phyloP scores from a whole-genome alignment of 2,329 filamentous ascomycete species.

The Penicillium sp. region DNA sequence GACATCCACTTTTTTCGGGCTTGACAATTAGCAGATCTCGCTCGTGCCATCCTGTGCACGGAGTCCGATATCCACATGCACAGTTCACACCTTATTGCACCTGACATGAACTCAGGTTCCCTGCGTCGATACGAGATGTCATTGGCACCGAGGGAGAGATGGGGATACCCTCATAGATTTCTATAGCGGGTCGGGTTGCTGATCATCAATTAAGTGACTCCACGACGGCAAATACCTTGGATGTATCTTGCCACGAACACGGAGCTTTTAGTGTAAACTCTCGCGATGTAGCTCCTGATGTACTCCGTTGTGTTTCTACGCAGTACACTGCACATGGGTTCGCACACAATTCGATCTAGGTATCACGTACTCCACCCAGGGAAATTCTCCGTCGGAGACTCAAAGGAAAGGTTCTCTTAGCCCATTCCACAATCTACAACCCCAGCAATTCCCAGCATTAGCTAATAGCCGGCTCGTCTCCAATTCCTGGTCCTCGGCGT shows the following conservation, averaged over 20 bases:
- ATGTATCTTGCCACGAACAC: slow-evolving; percentile 4
- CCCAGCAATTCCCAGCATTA: too few relatives aligned
- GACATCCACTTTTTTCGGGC: too few relatives aligned
- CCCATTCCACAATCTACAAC: slow-evolving; percentile 9
- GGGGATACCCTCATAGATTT: background rate
- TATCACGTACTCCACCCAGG: background rate
- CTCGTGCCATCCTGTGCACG: slow-evolving; percentile 7
- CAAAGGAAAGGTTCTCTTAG: slow-evolving; percentile 2
- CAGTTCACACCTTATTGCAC: slow-evolving; percentile 15
- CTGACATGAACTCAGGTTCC: background rate
- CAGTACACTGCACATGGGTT: too few relatives aligned
- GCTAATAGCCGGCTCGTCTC: background rate
- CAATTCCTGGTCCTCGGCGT: background rate
- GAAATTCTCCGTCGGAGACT: slow-evolving; percentile 3
- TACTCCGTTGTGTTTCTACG: too few relatives aligned
- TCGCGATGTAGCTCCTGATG: background rate
- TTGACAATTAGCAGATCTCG: slow-evolving; percentile 1
- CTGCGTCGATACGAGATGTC: too few relatives aligned
- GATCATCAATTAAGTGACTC: slow-evolving; percentile 4
- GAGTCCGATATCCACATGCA: slow-evolving; percentile 9
- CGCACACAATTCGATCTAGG: background rate
- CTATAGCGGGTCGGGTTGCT: slow-evolving; percentile 1
- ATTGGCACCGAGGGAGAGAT: background rate
- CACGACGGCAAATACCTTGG: slow-evolving; percentile 1
- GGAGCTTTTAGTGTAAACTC: background rate